Conservation (phyloP, 768 basidiomycete species). For the Calocybe cyanea region DNA sequence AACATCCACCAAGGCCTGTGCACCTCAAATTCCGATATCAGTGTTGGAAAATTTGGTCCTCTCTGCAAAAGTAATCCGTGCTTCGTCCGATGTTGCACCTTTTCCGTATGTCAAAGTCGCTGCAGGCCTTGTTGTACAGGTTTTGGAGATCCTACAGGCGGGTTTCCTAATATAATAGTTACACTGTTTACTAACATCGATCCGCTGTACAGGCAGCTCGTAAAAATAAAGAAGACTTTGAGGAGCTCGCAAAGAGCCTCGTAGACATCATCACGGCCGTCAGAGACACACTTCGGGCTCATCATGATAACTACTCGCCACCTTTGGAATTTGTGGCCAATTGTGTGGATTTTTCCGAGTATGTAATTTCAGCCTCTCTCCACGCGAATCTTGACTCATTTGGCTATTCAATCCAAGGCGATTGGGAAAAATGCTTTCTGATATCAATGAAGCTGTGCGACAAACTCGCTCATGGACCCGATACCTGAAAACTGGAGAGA, state of each 20-base stretch:
- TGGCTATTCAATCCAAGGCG: background rate
- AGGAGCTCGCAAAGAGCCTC: constrained; percentile 9
- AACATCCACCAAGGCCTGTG: no score
- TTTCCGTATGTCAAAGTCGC: no score
- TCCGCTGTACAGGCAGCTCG: constrained; percentile 4
- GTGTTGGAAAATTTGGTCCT: no score
- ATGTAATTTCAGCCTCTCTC: background rate
- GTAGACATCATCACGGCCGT: constrained; percentile 3
- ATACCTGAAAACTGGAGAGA: background rate
- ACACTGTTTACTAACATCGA: background rate
- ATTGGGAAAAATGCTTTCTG: constrained; percentile 1
- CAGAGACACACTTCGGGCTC: constrained; percentile 3
- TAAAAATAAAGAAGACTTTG: constrained; percentile 7
- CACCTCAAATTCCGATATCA: no score
- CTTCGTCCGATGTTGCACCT: no score
- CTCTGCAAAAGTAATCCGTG: no score
- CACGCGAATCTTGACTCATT: background rate
- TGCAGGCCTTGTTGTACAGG: no score
- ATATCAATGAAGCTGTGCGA: background rate
- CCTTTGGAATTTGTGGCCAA: background rate
- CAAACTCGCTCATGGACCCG: constrained; percentile 5
- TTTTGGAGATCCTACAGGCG: no score
- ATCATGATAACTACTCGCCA: background rate
- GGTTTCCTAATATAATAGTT: no score
- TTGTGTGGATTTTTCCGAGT: constrained; percentile 8